phyloP scores from a whole-genome alignment of 2,329 filamentous ascomycete species.

The Trichoderma sp. region DNA sequence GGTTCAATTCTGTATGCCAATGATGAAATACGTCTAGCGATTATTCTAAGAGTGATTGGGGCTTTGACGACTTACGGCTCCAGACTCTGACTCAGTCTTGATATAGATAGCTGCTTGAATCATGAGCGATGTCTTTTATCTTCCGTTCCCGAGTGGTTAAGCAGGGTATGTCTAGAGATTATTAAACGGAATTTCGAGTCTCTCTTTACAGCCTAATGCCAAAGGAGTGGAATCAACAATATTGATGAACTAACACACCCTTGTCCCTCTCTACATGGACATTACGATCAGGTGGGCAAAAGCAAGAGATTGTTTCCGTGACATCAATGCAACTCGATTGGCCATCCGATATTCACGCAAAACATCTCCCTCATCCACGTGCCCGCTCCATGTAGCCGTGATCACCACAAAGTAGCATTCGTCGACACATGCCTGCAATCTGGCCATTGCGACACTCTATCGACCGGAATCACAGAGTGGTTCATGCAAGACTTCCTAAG shows the following conservation, averaged over 20 bases:
- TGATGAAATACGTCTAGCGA: not conserved
- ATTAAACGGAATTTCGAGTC: not conserved
- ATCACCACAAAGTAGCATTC: not conserved
- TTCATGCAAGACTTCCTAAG: not conserved
- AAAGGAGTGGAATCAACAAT: not conserved
- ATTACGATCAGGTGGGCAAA: not conserved
- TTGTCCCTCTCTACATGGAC: not conserved
- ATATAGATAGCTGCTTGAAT: not conserved
- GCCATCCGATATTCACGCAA: not conserved
- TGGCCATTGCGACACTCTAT: not conserved
- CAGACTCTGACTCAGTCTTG: not conserved
- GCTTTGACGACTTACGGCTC: not conserved
- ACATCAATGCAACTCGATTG: not conserved
- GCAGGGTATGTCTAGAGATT: not conserved
- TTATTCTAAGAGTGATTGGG: not conserved
- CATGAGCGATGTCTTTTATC: not conserved
- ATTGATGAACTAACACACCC: not conserved
- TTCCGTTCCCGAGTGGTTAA: not conserved
- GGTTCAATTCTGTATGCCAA: not conserved
- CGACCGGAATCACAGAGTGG: not conserved
- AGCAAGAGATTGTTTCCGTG: not conserved
- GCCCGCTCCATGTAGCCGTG: not conserved
- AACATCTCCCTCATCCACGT: not conserved
- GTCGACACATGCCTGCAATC: not conserved
- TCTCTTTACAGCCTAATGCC: not conserved